Conservation (phyloP, 805 yeast species). For the Nakazawaea sp. region DNA sequence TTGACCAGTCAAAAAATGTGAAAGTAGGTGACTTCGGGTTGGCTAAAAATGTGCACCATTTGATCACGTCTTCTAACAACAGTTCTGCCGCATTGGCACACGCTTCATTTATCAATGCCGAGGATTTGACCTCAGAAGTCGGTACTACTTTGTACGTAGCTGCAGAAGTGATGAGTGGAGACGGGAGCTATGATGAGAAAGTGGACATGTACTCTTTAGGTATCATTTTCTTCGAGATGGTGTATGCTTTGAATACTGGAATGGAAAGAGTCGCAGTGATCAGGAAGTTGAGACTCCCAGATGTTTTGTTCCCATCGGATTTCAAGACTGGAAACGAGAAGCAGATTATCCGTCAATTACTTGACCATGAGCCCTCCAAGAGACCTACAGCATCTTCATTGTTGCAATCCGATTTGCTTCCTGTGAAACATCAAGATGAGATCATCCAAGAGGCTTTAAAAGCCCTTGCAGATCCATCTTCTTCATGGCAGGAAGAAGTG, state of each 20-base stretch:
- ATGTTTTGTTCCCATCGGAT: slow-evolving; percentile 64
- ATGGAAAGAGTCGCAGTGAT: slow-evolving; percentile 86
- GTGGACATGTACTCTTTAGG: slow-evolving; percentile 96
- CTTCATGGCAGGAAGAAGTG: slow-evolving; percentile 93
- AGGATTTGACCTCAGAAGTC: slow-evolving; percentile 83
- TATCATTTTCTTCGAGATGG: slow-evolving; percentile 92
- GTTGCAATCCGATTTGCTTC: slow-evolving; percentile 74
- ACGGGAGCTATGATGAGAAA: slow-evolving; percentile 78
- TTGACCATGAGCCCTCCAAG: slow-evolving; percentile 71
- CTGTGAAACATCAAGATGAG: slow-evolving; percentile 86
- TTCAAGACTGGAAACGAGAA: slow-evolving; percentile 59
- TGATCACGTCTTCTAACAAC: slow-evolving; percentile 21
- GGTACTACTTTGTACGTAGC: slow-evolving; percentile 96
- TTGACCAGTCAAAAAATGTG: slow-evolving; percentile 81
- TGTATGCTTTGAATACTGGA: slow-evolving; percentile 74
- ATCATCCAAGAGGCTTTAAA: slow-evolving; percentile 82
- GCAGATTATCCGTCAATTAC: slow-evolving; percentile 55
- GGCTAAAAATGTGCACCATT: slow-evolving; percentile 78
- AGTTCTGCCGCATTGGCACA: slow-evolving; percentile 13
- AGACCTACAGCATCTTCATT: slow-evolving; percentile 79
- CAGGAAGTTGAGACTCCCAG: slow-evolving; percentile 50
- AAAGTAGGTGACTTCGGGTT: slow-evolving; percentile 97
- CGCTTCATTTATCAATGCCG: slow-evolving; percentile 29
- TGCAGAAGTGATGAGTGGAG: slow-evolving; percentile 71
- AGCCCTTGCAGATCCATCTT: slow-evolving; percentile 80